Conservation (phyloP, 2,329 filamentous ascomycete genomes). For the Diplodia intermedia region DNA sequence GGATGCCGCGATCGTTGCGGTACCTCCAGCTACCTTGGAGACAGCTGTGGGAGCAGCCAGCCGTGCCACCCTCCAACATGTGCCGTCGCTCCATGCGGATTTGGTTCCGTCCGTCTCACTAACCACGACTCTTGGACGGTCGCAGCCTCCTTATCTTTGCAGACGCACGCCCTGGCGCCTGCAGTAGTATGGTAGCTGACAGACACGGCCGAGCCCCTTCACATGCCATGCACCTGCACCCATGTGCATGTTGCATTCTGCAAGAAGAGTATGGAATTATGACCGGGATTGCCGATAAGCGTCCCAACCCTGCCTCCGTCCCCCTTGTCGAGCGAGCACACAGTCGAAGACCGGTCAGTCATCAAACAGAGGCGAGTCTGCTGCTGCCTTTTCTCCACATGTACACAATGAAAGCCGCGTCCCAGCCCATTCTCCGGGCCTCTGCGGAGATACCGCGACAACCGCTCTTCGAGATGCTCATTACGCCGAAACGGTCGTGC, state of each 20-base stretch:
- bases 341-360: slow-evolving; percentile 16
- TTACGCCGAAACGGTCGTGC: slow-evolving; percentile 16
- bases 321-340: not conserved
- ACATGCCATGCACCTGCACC: slow-evolving; percentile 23
- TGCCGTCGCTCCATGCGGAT: not conserved
- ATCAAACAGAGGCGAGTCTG: not conserved
- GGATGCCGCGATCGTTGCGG: not conserved
- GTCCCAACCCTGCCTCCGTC: not conserved
- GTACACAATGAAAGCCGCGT: not conserved
- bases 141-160: slow-evolving; percentile 5
- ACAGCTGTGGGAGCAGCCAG: not conserved
- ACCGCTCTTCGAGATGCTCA: not conserved
- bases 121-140: not conserved
- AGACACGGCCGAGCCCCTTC: not conserved
- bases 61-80: not conserved
- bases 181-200: not conserved
- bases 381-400: too few relatives aligned
- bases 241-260: slow-evolving; percentile 8
- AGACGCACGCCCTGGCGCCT: slow-evolving; percentile 6
- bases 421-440: not conserved
- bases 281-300: slow-evolving; percentile 4
- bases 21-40: not conserved
- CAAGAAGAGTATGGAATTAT: not conserved
- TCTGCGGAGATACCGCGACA: not conserved
- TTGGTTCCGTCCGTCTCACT: not conserved